These are phyloP conservation scores for Edaphochlamys debaryana DNA, from an alignment of 139 green algal genomes.

Conservation along the genomic window DNA sequence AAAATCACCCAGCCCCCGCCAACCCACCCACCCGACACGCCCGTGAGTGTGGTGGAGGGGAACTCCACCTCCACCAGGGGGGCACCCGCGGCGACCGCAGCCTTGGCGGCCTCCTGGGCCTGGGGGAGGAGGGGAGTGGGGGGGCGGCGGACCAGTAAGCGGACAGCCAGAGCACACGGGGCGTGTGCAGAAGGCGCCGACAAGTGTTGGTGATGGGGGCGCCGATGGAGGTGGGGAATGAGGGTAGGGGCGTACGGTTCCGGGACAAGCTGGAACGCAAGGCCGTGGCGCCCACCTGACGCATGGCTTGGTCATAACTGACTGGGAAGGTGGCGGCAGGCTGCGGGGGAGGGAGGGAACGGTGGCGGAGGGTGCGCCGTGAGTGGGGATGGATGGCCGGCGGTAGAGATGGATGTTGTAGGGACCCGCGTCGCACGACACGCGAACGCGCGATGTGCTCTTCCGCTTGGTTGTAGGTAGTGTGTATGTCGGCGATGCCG, in stretches of 20 bases:
- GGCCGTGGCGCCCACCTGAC: slow-evolving; percentile 24
- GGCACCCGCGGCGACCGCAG: slow-evolving; percentile 61
- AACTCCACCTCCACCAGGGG: slow-evolving; percentile 77
- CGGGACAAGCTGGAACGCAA: too few relatives aligned
- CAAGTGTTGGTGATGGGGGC: background rate
- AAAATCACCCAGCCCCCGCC: background rate
- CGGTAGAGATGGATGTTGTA: too few relatives aligned
- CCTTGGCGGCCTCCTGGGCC: slow-evolving; percentile 59
- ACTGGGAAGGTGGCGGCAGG: slow-evolving; percentile 46
- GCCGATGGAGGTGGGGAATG: background rate
- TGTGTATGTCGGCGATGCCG: too few relatives aligned
- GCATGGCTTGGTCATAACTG: slow-evolving; percentile 63
- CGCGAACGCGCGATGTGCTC: too few relatives aligned
- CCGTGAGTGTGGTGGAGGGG: slow-evolving; percentile 51
- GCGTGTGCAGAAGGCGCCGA: too few relatives aligned
- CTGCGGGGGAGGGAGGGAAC: background rate
- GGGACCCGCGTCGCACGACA: too few relatives aligned
- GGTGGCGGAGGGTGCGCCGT: too few relatives aligned
- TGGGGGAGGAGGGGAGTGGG: background rate
- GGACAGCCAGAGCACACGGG: too few relatives aligned
- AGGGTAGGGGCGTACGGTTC: background rate
- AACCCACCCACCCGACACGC: slow-evolving; percentile 43
- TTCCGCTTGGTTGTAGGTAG: too few relatives aligned
- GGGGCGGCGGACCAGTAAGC: too few relatives aligned
- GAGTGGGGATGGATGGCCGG: too few relatives aligned